These are phyloP conservation scores for Scedosporium dehoogii DNA, from an alignment of 2,329 filamentous ascomycete species.

Conservation along the genomic window DNA sequence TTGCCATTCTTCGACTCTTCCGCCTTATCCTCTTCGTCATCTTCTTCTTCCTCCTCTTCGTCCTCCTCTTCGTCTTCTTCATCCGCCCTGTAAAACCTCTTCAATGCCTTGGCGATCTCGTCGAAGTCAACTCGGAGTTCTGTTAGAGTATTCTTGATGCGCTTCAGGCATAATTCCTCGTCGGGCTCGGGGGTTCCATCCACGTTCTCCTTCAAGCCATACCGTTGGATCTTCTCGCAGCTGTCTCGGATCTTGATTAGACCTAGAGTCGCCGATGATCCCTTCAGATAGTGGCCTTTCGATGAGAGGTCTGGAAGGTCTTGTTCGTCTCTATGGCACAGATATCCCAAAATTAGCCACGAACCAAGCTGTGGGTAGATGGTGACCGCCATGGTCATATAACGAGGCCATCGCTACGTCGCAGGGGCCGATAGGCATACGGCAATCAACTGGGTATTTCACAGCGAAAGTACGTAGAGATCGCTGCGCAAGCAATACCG, in stretches of 20 bases:
- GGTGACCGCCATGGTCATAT: neutral
- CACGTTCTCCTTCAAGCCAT: conserved; percentile 71
- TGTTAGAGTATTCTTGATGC: conserved; percentile 59
- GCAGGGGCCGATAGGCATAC: neutral
- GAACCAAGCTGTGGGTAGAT: neutral
- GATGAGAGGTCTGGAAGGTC: conserved; percentile 68
- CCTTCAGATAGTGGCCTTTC: conserved; percentile 93
- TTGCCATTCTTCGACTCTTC: conserved; percentile 4
- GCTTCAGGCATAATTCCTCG: conserved; percentile 55
- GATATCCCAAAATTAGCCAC: neutral
- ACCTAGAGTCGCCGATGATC: conserved; percentile 88
- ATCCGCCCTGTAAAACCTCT: conserved; percentile 45
- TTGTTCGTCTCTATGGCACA: conserved; percentile 4
- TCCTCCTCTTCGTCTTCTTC: conserved; percentile 6
- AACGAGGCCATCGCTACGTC: neutral
- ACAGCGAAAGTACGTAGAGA: neutral
- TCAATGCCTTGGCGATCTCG: conserved; percentile 61
- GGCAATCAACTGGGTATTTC: neutral
- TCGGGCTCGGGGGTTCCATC: conserved; percentile 61
- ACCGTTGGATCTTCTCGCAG: conserved; percentile 95
- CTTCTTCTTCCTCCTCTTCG: conserved; percentile 8
- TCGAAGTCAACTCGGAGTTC: conserved; percentile 68
- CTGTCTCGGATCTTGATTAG: conserved; percentile 83
- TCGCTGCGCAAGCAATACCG: neutral
- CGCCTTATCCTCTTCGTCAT: conserved; percentile 1